phyloP scores from a whole-genome alignment of 2,329 filamentous ascomycete genomes.

The Colletotrichum sp. region DNA sequence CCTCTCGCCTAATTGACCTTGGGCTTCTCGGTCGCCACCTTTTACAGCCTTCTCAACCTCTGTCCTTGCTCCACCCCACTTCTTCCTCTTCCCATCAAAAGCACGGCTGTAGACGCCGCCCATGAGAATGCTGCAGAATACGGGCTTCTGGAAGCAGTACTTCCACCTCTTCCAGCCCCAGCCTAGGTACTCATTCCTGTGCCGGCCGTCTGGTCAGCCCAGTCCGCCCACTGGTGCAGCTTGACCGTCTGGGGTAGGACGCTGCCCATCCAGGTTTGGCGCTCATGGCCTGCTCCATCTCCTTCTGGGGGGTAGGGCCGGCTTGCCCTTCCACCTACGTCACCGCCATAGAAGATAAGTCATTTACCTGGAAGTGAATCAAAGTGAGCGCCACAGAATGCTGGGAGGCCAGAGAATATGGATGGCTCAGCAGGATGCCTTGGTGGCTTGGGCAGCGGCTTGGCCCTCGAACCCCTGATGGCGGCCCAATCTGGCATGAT shows the following conservation, averaged over 20 bases:
- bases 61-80: constrained; percentile 39
- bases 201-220: constrained; percentile 41
- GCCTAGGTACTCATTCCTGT: constrained; percentile 42
- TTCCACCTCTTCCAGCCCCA: constrained; percentile 44
- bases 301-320: constrained; percentile 23
- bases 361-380: constrained; percentile 34
- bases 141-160: constrained; percentile 40
- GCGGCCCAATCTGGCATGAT: constrained; percentile 8
- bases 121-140: constrained; percentile 40
- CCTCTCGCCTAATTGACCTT: background rate
- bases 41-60: background rate
- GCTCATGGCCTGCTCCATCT: constrained; percentile 28
- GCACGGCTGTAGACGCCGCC: constrained; percentile 41
- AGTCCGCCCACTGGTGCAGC: constrained; percentile 33
- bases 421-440: constrained; percentile 27
- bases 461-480: constrained; percentile 28
- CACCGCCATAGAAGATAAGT: constrained; percentile 41
- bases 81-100: constrained; percentile 40
- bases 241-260: constrained; percentile 22
- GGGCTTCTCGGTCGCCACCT: background rate
- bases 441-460: constrained; percentile 21
- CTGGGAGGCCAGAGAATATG: constrained; percentile 39
- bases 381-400: constrained; percentile 24
- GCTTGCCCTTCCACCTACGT: constrained; percentile 37
- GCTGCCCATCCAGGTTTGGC: background rate